These are phyloP conservation scores for Mycosphaerella arachidis DNA, from an alignment of 2,329 filamentous ascomycete species.

Conservation along the genomic window DNA sequence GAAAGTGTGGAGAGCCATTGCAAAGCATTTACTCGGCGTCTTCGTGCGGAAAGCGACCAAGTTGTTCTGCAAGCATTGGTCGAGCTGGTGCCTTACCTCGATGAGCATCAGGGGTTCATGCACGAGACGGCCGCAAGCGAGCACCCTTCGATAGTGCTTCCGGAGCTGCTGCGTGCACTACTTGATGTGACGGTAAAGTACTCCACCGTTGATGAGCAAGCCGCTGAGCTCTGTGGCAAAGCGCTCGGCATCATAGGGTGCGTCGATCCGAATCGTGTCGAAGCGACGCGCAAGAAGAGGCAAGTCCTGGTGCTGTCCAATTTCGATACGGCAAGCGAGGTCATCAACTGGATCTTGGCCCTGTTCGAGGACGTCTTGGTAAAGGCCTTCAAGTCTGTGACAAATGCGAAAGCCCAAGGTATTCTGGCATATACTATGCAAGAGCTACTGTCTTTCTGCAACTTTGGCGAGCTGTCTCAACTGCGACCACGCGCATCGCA, in stretches of 20 bases:
- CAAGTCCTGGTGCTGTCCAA: conserved; percentile 86
- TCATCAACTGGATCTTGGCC: conserved; percentile 78
- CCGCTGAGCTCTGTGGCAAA: conserved; percentile 69
- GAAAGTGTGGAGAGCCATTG: conserved; percentile 65
- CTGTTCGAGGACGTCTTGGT: conserved; percentile 83
- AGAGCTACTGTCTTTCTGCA: conserved; percentile 73
- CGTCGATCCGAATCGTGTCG: conserved; percentile 83
- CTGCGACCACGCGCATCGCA: conserved; percentile 52
- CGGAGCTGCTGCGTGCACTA: conserved; percentile 67
- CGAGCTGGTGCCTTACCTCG: conserved; percentile 72
- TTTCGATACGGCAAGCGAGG: conserved; percentile 72
- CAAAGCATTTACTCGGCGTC: conserved; percentile 65
- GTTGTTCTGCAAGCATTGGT: conserved; percentile 77
- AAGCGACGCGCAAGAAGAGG: conserved; percentile 69
- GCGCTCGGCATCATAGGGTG: conserved; percentile 88
- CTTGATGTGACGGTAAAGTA: conserved; percentile 84
- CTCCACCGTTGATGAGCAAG: conserved; percentile 60
- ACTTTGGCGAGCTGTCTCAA: conserved; percentile 58
- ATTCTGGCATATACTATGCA: conserved; percentile 95
- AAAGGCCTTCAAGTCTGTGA: conserved; percentile 84
- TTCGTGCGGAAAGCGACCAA: conserved; percentile 76
- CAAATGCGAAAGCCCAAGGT: conserved; percentile 80
- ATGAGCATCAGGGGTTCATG: conserved; percentile 68
- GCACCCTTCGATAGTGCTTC: conserved; percentile 71
- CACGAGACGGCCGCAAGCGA: conserved; percentile 77